Conservation (phyloP, 2,329 filamentous ascomycete species). For the Apiospora phragmitis region DNA sequence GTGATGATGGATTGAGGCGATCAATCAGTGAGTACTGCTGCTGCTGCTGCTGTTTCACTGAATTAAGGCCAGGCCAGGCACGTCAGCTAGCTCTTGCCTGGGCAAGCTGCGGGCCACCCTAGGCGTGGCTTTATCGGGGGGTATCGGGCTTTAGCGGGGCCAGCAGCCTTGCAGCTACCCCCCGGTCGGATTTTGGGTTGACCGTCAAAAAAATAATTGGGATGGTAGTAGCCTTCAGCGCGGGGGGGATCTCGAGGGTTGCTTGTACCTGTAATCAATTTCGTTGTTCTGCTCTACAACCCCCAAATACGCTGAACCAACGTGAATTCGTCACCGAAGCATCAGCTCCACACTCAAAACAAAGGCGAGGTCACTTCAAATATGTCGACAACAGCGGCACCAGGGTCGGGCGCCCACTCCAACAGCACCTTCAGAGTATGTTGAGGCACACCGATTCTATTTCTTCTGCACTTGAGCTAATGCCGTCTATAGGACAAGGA, state of each 20-base stretch:
- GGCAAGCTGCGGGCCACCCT: background rate
- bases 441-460: slow-evolving; percentile 17
- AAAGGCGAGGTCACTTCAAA: slow-evolving; percentile 16
- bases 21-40: background rate
- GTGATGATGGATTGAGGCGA: slow-evolving; percentile 4
- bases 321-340: background rate
- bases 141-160: background rate
- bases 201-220: slow-evolving; percentile 9
- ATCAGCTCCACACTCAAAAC: background rate
- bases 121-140: background rate
- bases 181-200: slow-evolving; percentile 8
- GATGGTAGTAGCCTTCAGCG: slow-evolving; percentile 8
- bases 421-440: slow-evolving; percentile 57
- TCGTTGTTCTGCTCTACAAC: background rate
- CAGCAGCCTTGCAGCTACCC: slow-evolving; percentile 4
- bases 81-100: slow-evolving; percentile 8
- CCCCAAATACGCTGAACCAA: background rate
- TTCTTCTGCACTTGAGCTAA: slow-evolving; percentile 9
- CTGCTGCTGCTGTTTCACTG: background rate
- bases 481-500: slow-evolving; percentile 70
- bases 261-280: background rate
- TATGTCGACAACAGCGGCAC: slow-evolving; percentile 47
- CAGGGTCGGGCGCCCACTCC: slow-evolving; percentile 36
- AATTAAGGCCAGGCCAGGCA: background rate
- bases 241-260: background rate